phyloP scores from a whole-genome alignment of 2,329 filamentous ascomycete genomes.

The Clarireedia sp. region DNA sequence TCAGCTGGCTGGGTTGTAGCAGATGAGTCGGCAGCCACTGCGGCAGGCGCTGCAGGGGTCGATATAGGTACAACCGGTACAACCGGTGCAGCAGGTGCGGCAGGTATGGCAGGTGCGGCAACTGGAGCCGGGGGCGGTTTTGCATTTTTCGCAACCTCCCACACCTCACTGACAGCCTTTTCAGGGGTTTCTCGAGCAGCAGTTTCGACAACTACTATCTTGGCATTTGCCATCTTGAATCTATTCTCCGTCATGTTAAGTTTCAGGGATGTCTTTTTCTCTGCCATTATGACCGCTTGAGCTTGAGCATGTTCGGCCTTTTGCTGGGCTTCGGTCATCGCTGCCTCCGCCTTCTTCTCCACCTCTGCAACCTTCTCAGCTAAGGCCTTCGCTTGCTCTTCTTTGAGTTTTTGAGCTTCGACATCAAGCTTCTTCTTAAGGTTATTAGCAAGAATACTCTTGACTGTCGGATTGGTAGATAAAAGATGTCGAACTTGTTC shows the following conservation, averaged over 20 bases:
- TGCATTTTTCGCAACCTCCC: constrained; percentile 66
- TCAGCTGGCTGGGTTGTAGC: not conserved
- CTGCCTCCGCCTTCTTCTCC: constrained; percentile 34
- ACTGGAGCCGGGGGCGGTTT: constrained; percentile 36
- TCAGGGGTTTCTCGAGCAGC: constrained; percentile 81
- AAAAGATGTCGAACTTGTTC: constrained; percentile 50
- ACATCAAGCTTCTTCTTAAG: constrained; percentile 57
- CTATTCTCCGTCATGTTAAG: constrained; percentile 74
- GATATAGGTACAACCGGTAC: constrained; percentile 12
- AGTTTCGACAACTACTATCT: constrained; percentile 69
- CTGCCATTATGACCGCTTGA: constrained; percentile 61
- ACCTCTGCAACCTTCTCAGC: constrained; percentile 45
- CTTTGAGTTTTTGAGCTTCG: constrained; percentile 51
- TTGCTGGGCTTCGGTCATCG: constrained; percentile 43
- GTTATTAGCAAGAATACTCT: constrained; percentile 43
- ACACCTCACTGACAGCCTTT: constrained; percentile 77
- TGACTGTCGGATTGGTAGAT: constrained; percentile 41
- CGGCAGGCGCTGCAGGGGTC: constrained; percentile 1
- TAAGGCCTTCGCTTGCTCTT: constrained; percentile 37
- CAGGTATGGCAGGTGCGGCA: constrained; percentile 6
- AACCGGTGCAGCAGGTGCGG: constrained; percentile 10
- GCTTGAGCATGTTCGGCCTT: constrained; percentile 24
- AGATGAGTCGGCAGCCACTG: not conserved
- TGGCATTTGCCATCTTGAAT: constrained; percentile 54
- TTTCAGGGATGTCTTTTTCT: constrained; percentile 66